Base-by-base conservation (phyloP, 331 rosid genomes). In the Telfairia occidentalis region DNA sequence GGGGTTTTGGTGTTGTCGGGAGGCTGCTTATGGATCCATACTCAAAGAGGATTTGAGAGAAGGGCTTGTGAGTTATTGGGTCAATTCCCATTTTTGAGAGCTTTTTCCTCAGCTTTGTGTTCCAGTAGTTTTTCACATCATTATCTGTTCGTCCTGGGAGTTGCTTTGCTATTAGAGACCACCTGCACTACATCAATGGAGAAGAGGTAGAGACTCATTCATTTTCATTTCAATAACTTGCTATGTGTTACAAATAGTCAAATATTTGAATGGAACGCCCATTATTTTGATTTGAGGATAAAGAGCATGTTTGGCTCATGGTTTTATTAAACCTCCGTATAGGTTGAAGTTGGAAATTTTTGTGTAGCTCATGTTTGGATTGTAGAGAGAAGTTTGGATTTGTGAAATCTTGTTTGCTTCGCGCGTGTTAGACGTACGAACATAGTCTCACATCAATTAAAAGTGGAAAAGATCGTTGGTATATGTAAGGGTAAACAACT, bases 61-160 rank as follows among this genome's bases (percentile, higher is more conserved):
- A 85, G 7, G 97, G 96, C 74, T 90, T 94, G 72, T 94, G 98
- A 11, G 98, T 94, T 19, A 94, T 79, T 2, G 96, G 97, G 75
- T 94, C 98, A 66, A 94, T 94, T 72, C 97, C 98, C 88, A 89
- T 84, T 40, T 88, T 91, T 79, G 77, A 73, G 19, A 94, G 98
- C 89, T 88, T 94, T 86, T 91, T 94, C 72, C 93, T 89, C 78
- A 94, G 85, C 80, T 88, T 91, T 37, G 97, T 94, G 85, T 94
- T 94, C 98, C 98, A 94, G 76, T 91, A 89, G 79, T 94, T 94
- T 73, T 94, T 94, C 45, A 94, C 98, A 80, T 94, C 97, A 49
- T 94, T 94, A 81, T 94, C 96, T 46, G 98, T 94, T 78, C 97
- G 91, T 64, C 98, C 98, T 4, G 92, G 97, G 3, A 94, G 81